Percentiles rank a stretch among this genome's conserved stretches.
phyloP scores from a whole-genome alignment of 768 basidiomycete genomes.

The Mycena olivaceomarginata region DNA sequence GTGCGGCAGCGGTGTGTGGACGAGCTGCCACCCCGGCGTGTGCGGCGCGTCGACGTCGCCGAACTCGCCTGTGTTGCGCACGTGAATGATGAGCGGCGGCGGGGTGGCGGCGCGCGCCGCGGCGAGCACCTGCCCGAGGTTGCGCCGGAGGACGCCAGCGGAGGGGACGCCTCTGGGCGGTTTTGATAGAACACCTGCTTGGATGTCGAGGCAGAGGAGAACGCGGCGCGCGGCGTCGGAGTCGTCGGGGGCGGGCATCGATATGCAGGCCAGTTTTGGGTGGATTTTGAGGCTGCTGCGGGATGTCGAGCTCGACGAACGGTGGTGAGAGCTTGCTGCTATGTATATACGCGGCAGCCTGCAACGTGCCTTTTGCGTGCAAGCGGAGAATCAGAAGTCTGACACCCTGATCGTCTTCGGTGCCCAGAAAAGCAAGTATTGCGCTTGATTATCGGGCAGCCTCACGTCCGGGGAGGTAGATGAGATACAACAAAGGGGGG shows the following conservation, averaged over 20 bases:
- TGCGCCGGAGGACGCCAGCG: slow-evolving; percentile 62
- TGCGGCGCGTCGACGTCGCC: slow-evolving; percentile 77
- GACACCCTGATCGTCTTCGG: slow-evolving; percentile 16
- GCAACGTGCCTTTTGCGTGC: slow-evolving; percentile 29
- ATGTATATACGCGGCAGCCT: not conserved
- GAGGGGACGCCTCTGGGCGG: slow-evolving; percentile 72
- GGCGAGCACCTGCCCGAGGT: slow-evolving; percentile 70
- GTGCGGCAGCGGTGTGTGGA: slow-evolving; percentile 67
- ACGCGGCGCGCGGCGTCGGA: slow-evolving; percentile 49
- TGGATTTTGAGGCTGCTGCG: not conserved
- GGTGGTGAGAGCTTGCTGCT: slow-evolving; percentile 14
- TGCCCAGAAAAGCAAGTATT: not conserved
- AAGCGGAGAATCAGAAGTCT: slow-evolving; percentile 10
- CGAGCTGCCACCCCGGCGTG: slow-evolving; percentile 77
- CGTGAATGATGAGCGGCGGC: slow-evolving; percentile 77
- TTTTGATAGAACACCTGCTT: slow-evolving; percentile 68
- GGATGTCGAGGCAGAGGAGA: slow-evolving; percentile 77
- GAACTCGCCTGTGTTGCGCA: slow-evolving; percentile 78
- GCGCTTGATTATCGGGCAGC: not conserved
- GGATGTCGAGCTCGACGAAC: not conserved
- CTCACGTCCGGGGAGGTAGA: not conserved
- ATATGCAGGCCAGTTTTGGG: not conserved
- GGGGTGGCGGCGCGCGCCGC: slow-evolving; percentile 65
- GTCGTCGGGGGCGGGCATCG: not conserved
- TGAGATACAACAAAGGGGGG: not conserved